phyloP scores from a whole-genome alignment of 2,329 filamentous ascomycete genomes.

The Diaporthe humulicola region DNA sequence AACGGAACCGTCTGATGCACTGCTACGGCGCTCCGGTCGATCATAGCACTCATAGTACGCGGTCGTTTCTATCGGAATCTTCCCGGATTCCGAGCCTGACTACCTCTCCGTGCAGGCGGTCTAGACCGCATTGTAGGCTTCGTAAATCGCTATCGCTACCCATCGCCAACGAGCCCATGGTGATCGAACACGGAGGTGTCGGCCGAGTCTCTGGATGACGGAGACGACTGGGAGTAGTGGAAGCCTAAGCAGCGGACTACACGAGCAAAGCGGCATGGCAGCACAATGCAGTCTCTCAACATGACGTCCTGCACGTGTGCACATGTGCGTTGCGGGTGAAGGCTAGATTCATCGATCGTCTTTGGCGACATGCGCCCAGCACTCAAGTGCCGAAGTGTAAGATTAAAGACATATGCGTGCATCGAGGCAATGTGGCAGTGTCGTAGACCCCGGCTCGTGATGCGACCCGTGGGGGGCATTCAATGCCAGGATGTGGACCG shows the following conservation, averaged over 20 bases:
- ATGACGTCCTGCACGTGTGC: not conserved
- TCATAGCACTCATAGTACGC: slow-evolving; percentile 15
- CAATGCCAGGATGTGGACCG: not conserved
- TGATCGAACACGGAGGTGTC: slow-evolving; percentile 1
- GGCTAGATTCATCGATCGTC: not conserved
- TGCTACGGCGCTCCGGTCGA: slow-evolving; percentile 15
- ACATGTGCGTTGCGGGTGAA: not conserved
- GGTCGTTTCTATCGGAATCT: slow-evolving; percentile 15
- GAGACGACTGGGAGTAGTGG: not conserved
- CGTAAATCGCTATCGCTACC: not conserved
- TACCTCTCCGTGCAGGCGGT: not conserved
- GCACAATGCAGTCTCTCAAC: not conserved
- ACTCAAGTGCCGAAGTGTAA: not conserved
- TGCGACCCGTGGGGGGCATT: not conserved
- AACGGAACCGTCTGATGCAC: slow-evolving; percentile 33
- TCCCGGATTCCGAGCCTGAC: not conserved
- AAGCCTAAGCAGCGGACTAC: not conserved
- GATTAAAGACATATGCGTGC: slow-evolving; percentile 9
- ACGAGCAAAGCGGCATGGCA: not conserved
- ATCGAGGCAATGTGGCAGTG: slow-evolving; percentile 25
- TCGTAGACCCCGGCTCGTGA: not conserved
- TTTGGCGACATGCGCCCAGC: not conserved
- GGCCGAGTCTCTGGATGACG: not conserved
- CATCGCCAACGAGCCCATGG: not conserved
- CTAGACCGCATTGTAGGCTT: not conserved